Evolutionary conservation across 345 rosid genomes (phyloP), one percentile per base, ranked within the genome.

Genomic region (Adansonia digitata): DNA sequence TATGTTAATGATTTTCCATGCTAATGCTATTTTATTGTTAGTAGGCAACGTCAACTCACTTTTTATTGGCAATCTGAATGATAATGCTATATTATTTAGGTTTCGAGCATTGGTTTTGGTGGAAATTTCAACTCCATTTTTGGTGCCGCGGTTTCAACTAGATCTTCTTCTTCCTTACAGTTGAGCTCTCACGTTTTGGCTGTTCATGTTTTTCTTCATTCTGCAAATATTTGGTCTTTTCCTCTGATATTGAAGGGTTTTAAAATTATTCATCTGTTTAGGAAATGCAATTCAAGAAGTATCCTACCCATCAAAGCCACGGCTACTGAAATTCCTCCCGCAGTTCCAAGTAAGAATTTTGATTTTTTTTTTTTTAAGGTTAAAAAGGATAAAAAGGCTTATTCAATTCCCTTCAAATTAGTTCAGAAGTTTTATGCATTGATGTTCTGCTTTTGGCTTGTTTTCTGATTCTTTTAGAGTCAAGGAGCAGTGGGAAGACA

Each of bases 291-390:
- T 37, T 78, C 70, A 15, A 78, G 80, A 79, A 80, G 76, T 64
- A 68, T 86, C 66, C 93, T 83, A 67, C 91, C 94, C 35, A 76
- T 90, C 85, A 85, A 81, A 85, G 97, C 98, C 73, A 91, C 92
- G 0, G 99, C 97, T 51, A 89, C 94, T 0, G 84, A 85, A 82
- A 77, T 84, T 43, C 99, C 97, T 71, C 82, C 93, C 14, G 74
- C 84, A 11, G 73, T 90, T 74, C 86, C 71, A 63, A 83, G 99
- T 95, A 80, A 85, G 97, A 75, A 73, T 67, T 31, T 40, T 49
- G 2, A 43, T 63, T 31, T 5, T 11, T 15, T 34, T 61, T 13
- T 43, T 17, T 40, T 29, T 40, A 20, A 24, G 52, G 34, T 35
- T 40, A 24, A 66, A 24, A 14, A 43, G 10, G 71, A 43, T 17